These are phyloP conservation scores for Calonectria pteridis DNA, from an alignment of 2,329 filamentous ascomycete genomes.

Conservation along the genomic window DNA sequence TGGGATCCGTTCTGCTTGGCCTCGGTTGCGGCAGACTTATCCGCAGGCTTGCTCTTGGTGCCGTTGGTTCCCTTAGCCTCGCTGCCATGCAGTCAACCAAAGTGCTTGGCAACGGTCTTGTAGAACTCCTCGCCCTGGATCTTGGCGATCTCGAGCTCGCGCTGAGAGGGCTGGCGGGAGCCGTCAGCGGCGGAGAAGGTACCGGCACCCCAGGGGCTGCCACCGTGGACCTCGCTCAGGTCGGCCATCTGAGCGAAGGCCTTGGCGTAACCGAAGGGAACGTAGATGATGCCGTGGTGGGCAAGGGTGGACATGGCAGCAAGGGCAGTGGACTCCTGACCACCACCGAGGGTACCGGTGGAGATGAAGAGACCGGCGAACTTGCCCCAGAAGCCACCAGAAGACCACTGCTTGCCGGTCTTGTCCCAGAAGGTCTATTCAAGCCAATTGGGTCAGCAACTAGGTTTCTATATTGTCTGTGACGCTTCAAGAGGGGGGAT, in stretches of 20 bases:
- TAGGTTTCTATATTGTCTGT: neutral
- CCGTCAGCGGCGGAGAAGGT: slow-evolving; percentile 87
- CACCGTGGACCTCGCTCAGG: slow-evolving; percentile 85
- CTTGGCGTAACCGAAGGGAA: slow-evolving; percentile 93
- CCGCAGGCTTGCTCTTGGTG: slow-evolving; percentile 28
- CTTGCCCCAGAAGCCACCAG: slow-evolving; percentile 86
- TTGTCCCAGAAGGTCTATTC: slow-evolving; percentile 82
- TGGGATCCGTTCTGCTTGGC: slow-evolving; percentile 30
- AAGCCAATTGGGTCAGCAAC: neutral
- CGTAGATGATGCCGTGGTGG: slow-evolving; percentile 96
- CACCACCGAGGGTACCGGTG: slow-evolving; percentile 86
- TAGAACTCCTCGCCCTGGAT: slow-evolving; percentile 91
- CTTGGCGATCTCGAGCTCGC: slow-evolving; percentile 84
- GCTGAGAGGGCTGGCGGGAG: slow-evolving; percentile 80
- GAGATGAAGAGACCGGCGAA: slow-evolving; percentile 92
- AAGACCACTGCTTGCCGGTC: slow-evolving; percentile 86
- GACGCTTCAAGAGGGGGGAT: slow-evolving; percentile 4
- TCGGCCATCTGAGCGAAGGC: slow-evolving; percentile 78
- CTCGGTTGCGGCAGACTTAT: slow-evolving; percentile 28
- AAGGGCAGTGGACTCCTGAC: slow-evolving; percentile 91
- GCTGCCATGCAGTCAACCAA: slow-evolving; percentile 83
- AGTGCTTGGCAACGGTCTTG: slow-evolving; percentile 77
- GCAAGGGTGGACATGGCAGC: slow-evolving; percentile 85
- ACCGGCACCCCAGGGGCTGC: slow-evolving; percentile 92
- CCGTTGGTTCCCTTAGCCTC: slow-evolving; percentile 45